phyloP scores from a whole-genome alignment of 345 rosid species.

The Schrenkiella parvula region DNA sequence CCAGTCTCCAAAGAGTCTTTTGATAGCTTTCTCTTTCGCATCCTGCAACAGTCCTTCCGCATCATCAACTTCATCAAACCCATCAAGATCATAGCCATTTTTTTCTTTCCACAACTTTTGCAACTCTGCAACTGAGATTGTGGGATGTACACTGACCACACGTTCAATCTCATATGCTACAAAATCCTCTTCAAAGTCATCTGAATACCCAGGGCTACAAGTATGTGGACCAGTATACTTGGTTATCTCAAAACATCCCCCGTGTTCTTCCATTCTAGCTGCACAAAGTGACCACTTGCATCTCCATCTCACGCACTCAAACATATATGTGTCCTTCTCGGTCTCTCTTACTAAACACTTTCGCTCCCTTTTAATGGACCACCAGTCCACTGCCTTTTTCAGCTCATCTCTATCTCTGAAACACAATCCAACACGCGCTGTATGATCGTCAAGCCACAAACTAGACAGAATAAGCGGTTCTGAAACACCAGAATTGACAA shows the following conservation, averaged over 20 bases:
- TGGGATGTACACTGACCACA: not conserved
- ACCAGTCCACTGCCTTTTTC: constrained; percentile 20
- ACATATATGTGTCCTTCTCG: not conserved
- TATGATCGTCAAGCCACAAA: constrained; percentile 20
- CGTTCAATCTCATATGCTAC: not conserved
- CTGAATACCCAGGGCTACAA: not conserved
- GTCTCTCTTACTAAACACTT: not conserved
- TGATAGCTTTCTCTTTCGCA: not conserved
- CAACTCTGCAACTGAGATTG: not conserved
- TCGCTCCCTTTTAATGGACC: not conserved
- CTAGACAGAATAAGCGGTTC: not conserved
- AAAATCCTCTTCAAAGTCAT: not conserved
- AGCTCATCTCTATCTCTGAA: constrained; percentile 1
- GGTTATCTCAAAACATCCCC: constrained; percentile 8
- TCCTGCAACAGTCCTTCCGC: not conserved
- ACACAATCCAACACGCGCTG: not conserved
- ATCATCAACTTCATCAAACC: not conserved
- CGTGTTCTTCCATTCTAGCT: not conserved
- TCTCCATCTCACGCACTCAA: constrained; percentile 15
- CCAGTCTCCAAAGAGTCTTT: not conserved
- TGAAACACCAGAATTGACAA: not conserved
- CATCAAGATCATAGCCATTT: not conserved
- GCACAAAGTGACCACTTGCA: constrained; percentile 5
- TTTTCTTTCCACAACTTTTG: not conserved
- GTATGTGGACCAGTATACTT: not conserved